Percentiles rank a stretch among this genome's conserved stretches.
phyloP scores from a whole-genome alignment of 257 asterid genomes.

The Solanum corneliomulleri region DNA sequence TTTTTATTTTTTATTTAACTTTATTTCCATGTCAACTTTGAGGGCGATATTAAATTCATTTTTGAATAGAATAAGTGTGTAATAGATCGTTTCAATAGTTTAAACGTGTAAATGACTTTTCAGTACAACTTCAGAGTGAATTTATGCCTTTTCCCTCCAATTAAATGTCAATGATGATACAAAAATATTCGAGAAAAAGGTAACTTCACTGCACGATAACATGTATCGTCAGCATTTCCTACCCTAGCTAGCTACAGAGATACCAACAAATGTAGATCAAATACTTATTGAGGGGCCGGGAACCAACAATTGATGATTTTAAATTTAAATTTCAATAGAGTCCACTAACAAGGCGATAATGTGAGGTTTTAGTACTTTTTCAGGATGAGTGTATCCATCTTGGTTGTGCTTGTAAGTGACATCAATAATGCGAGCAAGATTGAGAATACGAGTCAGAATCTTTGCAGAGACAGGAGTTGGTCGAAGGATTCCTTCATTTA shows the following conservation, averaged over 20 bases:
- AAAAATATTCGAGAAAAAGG: background rate
- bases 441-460: slow-evolving; percentile 6
- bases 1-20: no score
- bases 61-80: no score
- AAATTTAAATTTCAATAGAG: background rate
- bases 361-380: slow-evolving; percentile 24
- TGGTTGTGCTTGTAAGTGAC: slow-evolving; percentile 23
- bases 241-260: background rate
- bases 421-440: slow-evolving; percentile 21
- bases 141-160: no score
- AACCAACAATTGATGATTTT: background rate
- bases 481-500: slow-evolving; percentile 24
- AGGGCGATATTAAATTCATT: no score
- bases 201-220: background rate
- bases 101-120: no score
- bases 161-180: background rate
- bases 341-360: slow-evolving; percentile 15
- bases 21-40: no score
- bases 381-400: slow-evolving; percentile 40
- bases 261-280: background rate
- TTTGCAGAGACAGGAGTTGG: slow-evolving; percentile 4
- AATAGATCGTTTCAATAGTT: no score
- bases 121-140: no score
- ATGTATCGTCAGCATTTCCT: background rate
- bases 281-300: background rate